Base-by-base conservation (phyloP, 2,329 filamentous ascomycete genomes). In the Grosmannia penicillata region DNA sequence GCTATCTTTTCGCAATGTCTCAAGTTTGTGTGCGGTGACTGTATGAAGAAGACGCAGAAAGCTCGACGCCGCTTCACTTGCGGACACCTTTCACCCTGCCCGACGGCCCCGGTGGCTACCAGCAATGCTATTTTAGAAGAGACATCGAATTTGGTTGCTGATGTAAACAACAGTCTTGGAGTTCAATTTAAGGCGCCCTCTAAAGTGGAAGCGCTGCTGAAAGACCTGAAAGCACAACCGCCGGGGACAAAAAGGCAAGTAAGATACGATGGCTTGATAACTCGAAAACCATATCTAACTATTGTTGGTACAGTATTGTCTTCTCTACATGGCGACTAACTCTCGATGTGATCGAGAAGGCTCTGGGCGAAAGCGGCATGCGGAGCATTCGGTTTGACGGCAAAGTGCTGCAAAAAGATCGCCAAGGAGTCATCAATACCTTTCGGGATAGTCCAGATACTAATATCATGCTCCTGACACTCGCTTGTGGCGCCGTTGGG, bases 401-500 rank as follows among this genome's bases (percentile, higher is more conserved):
- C 2, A 63, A 59, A 24, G 56, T 65, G 0, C 54, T 56, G 0
- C 59, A 60, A 10, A 58, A 53, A 2, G 57, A 66, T 1, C 52
- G 68, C 4, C 56, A 62, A 6, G 32, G 43, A 0, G 57, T 62
- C 0, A 45, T 71, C 0, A 45, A 62, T 0, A 49, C 39, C 5
- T 70, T 72, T 45, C 53, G 53, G 1, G 47, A 35, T 0, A 56
- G 70, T 9, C 48, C 56, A 0, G 40, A 26, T 0, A 47, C 65
- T 4, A 50, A 53, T 0, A 60, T 71, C 4, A 56, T 69, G 38
- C 53, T 72, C 0, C 48, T 71, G 1, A 69, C 67, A 1, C 49
- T 71, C 1, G 60, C 61, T 0, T 72, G 68, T 37, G 69, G 65
- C 26, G 64, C 65, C n/a, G 61, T 64, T 18, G 66, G 68, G 63